Evolutionary conservation across 139 green algal species (phyloP).

Genomic region (Closterium sp.): DNA sequence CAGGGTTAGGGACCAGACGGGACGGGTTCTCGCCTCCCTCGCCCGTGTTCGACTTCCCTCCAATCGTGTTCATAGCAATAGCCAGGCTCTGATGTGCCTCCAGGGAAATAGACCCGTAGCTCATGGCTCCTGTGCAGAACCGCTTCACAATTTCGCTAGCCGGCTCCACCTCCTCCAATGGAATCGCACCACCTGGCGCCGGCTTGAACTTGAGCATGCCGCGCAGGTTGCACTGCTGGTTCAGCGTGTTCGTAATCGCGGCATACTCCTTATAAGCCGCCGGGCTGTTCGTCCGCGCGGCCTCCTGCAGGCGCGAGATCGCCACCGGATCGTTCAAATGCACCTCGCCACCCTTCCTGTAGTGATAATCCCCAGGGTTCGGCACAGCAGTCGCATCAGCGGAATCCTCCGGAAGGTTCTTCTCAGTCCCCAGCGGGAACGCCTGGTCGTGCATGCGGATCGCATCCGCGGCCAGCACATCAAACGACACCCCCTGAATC

Average conservation of each 20-base stretch:
- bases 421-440: slow-evolving; percentile 51
- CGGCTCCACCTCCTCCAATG: slow-evolving; percentile 79
- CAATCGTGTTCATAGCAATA: slow-evolving; percentile 89
- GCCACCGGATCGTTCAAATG: slow-evolving; percentile 92
- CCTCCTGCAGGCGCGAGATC: slow-evolving; percentile 83
- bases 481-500: slow-evolving; percentile 62
- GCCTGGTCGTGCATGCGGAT: slow-evolving; percentile 72
- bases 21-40: slow-evolving; percentile 92
- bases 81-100: slow-evolving; percentile 91
- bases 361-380: slow-evolving; percentile 80
- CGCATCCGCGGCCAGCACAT: slow-evolving; percentile 56
- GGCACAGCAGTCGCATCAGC: slow-evolving; percentile 44
- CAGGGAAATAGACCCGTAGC: slow-evolving; percentile 83
- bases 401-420: slow-evolving; percentile 17
- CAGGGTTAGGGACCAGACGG: slow-evolving; percentile 71
- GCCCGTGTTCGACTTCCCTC: slow-evolving; percentile 79
- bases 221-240: slow-evolving; percentile 79
- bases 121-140: slow-evolving; percentile 86
- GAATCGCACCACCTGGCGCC: slow-evolving; percentile 21
- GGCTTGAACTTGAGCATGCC: slow-evolving; percentile 85
- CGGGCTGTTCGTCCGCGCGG: slow-evolving; percentile 54
- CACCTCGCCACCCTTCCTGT: slow-evolving; percentile 65
- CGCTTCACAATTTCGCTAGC: slow-evolving; percentile 85
- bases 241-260: slow-evolving; percentile 70
- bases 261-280: slow-evolving; percentile 65